These are phyloP conservation scores for Cryptosporidium sp. DNA, from an alignment of 169 alveolate species.

Conservation along the genomic window DNA sequence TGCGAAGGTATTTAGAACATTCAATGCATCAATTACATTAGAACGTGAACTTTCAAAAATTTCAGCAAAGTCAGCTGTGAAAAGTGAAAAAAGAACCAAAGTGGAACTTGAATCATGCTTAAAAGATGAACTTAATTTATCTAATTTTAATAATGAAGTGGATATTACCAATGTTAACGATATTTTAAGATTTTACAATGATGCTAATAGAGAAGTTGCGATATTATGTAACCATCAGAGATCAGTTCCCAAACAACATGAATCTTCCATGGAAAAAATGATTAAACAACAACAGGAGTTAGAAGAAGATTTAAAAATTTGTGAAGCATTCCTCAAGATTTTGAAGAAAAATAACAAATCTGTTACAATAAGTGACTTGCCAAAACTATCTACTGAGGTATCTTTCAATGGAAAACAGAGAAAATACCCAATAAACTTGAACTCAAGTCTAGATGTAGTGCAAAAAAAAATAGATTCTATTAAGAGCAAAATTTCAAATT, in stretches of 20 bases:
- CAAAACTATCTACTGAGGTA: slow-evolving; percentile 77
- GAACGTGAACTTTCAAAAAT: slow-evolving; percentile 90
- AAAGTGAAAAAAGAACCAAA: slow-evolving; percentile 11
- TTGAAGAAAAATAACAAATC: slow-evolving; percentile 83
- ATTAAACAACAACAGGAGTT: slow-evolving; percentile 86
- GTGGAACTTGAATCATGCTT: not conserved
- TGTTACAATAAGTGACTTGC: slow-evolving; percentile 77
- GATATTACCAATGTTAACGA: slow-evolving; percentile 88
- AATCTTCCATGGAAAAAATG: slow-evolving; percentile 92
- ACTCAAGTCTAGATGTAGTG: slow-evolving; percentile 65
- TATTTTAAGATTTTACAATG: slow-evolving; percentile 94
- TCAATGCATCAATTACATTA: slow-evolving; percentile 98
- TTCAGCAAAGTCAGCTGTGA: slow-evolving; percentile 23
- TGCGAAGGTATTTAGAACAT: slow-evolving; percentile 99
- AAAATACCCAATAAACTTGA: slow-evolving; percentile 76
- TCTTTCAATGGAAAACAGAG: slow-evolving; percentile 54
- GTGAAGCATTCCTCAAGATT: slow-evolving; percentile 85
- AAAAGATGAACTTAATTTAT: slow-evolving; percentile 4
- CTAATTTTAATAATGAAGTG: slow-evolving; percentile 31
- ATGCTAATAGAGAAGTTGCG: slow-evolving; percentile 98
- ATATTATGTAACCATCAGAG: slow-evolving; percentile 97
- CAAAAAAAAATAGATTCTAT: slow-evolving; percentile 75
- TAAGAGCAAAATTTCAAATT: slow-evolving; percentile 75
- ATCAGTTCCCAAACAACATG: slow-evolving; percentile 94
- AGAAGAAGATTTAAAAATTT: slow-evolving; percentile 87